Conservation (phyloP, 2,329 filamentous ascomycete genomes). For the Coniochaeta pulveracea region DNA sequence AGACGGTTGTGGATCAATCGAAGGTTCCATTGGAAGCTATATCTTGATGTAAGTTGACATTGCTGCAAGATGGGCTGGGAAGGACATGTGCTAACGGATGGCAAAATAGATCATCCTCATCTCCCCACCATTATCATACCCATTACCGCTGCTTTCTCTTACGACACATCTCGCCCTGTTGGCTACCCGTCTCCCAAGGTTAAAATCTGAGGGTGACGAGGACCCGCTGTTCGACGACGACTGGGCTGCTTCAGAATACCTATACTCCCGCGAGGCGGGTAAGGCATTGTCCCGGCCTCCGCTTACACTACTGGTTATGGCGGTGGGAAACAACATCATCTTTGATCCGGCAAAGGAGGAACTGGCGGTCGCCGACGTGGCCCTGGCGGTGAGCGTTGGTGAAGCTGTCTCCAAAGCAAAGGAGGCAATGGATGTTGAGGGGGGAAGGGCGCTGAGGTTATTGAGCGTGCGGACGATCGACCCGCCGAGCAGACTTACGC, state of each 20-base stretch:
- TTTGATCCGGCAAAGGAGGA: slow-evolving; percentile 91
- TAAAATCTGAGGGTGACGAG: slow-evolving; percentile 86
- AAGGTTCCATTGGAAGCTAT: slow-evolving; percentile 93
- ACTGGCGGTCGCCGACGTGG: slow-evolving; percentile 81
- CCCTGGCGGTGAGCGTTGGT: slow-evolving; percentile 73
- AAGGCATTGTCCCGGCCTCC: slow-evolving; percentile 50
- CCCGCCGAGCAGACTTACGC: slow-evolving; percentile 61
- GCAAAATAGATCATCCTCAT: slow-evolving; percentile 68
- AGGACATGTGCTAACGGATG: neutral
- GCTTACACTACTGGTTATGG: slow-evolving; percentile 81
- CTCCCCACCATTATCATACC: slow-evolving; percentile 87
- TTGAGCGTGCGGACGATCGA: slow-evolving; percentile 64
- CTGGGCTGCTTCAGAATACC: slow-evolving; percentile 71
- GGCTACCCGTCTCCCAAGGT: slow-evolving; percentile 68
- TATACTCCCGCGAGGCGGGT: slow-evolving; percentile 51
- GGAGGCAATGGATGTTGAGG: slow-evolving; percentile 29
- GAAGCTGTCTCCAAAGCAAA: slow-evolving; percentile 20
- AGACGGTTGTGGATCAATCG: slow-evolving; percentile 75
- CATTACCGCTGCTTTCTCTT: slow-evolving; percentile 81
- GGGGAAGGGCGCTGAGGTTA: slow-evolving; percentile 40
- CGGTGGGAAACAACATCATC: slow-evolving; percentile 77
- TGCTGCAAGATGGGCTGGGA: no score
- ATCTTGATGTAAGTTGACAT: slow-evolving; percentile 76
- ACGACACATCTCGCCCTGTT: slow-evolving; percentile 91
- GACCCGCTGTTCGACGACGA: slow-evolving; percentile 97